phyloP scores from a whole-genome alignment of 208 protist species.

The Trichomonas tenax region DNA sequence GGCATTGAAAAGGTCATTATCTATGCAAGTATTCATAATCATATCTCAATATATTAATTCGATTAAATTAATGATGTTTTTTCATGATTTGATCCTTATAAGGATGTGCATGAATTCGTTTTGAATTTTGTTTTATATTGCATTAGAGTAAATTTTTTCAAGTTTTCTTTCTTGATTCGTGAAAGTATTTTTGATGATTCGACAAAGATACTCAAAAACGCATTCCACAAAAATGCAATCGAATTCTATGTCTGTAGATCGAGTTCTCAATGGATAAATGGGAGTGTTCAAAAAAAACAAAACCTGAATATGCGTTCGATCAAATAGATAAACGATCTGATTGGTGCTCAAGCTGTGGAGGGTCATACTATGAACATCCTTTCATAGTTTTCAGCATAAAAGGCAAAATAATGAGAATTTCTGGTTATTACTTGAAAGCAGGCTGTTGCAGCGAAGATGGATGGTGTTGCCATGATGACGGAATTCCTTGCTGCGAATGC shows the following conservation, averaged over 20 bases:
- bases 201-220: not conserved
- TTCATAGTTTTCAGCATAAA: not conserved
- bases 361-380: not conserved
- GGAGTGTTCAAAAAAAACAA: not conserved
- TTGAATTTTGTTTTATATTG: too few relatives aligned
- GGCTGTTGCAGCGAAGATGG: not conserved
- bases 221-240: not conserved
- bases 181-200: not conserved
- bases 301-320: not conserved
- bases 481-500: not conserved
- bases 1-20: too few relatives aligned
- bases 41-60: too few relatives aligned
- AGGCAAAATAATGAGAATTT: not conserved
- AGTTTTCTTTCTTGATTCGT: not conserved
- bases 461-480: not conserved
- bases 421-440: not conserved
- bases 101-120: too few relatives aligned
- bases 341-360: not conserved
- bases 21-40: too few relatives aligned
- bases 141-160: too few relatives aligned
- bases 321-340: not conserved
- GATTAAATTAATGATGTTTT: too few relatives aligned
- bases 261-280: not conserved
- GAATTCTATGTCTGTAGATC: not conserved
- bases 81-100: too few relatives aligned